A percentile compares a stretch with the other conserved stretches of the same genome.
phyloP scores from a whole-genome alignment of 2,329 filamentous ascomycete species.

The Ophiostoma triangulosporum region DNA sequence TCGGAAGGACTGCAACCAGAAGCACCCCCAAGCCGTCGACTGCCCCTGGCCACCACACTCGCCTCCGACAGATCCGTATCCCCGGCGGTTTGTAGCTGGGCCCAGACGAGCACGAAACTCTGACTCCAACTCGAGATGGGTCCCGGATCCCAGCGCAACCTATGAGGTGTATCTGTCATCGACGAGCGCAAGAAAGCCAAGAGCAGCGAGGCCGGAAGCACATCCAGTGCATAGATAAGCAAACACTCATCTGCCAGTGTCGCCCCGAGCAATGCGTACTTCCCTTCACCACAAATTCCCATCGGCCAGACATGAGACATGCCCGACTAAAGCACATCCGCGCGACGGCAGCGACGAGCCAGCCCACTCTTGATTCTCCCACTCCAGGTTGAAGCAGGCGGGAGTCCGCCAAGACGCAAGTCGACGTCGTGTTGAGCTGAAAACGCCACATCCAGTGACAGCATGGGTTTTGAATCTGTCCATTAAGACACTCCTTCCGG shows the following conservation, averaged over 20 bases:
- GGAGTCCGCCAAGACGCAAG: not conserved
- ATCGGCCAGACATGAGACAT: constrained; percentile 12
- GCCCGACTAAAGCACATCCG: not conserved
- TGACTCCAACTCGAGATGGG: constrained; percentile 90
- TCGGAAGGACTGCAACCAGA: not conserved
- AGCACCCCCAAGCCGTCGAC: not conserved
- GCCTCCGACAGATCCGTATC: not conserved
- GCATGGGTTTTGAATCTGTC: not conserved
- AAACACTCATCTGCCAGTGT: not conserved
- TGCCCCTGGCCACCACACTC: not conserved
- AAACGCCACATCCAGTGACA: not conserved
- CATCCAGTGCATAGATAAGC: not conserved
- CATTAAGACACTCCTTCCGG: not conserved
- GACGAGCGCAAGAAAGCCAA: constrained; percentile 4
- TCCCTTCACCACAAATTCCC: not conserved
- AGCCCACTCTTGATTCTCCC: not conserved
- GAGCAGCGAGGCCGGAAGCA: not conserved
- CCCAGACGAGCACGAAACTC: constrained; percentile 80
- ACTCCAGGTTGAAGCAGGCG: not conserved
- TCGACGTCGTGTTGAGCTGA: not conserved
- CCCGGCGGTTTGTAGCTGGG: constrained; percentile 12
- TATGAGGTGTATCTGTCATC: constrained; percentile 12
- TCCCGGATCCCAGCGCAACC: constrained; percentile 37
- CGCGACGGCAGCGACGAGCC: not conserved
- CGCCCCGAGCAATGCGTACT: not conserved